Percentiles rank a stretch among this genome's conserved stretches.
Evolutionary conservation across 352 stramenopile species (phyloP).

Genomic region (Phytophthora sansomeana): DNA sequence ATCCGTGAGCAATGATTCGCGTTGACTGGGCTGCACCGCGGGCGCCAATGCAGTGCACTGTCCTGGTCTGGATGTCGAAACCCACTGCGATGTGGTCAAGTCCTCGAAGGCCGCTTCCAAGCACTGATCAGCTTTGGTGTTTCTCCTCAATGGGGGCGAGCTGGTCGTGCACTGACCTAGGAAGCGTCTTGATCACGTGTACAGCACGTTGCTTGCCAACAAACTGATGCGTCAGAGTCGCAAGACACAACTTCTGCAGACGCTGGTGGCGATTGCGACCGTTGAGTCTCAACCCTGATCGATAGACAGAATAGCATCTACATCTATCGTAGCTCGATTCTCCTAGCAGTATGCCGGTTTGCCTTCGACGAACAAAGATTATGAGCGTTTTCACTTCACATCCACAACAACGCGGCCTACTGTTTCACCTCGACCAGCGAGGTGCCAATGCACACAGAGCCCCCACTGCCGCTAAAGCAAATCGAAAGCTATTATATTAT

Average conservation of each 20-base stretch:
- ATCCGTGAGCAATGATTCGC: slow-evolving; percentile 63
- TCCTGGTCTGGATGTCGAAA: slow-evolving; percentile 62
- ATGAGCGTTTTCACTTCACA: too few species aligned
- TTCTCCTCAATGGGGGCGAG: slow-evolving; percentile 57
- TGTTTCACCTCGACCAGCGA: too few species aligned
- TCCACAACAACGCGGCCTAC: too few species aligned
- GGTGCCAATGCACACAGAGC: too few species aligned
- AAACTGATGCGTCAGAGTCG: slow-evolving; percentile 52
- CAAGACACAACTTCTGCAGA: slow-evolving; percentile 49
- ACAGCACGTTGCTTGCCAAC: slow-evolving; percentile 46
- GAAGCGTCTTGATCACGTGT: slow-evolving; percentile 73
- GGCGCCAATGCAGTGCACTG: slow-evolving; percentile 36
- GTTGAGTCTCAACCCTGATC: too few species aligned
- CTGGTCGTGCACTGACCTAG: slow-evolving; percentile 56
- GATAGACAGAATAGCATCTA: too few species aligned
- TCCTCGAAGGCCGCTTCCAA: slow-evolving; percentile 43
- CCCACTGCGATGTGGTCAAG: slow-evolving; percentile 67
- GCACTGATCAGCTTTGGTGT: slow-evolving; percentile 43
- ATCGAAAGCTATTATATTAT: too few species aligned
- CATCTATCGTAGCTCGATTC: too few species aligned
- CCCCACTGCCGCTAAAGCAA: too few species aligned
- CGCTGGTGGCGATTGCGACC: slow-evolving; percentile 34
- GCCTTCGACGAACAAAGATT: too few species aligned
- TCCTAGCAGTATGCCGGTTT: too few species aligned
- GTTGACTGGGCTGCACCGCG: slow-evolving; percentile 41